Base-by-base conservation (phyloP, 495 filamentous ascomycete genomes). In the Cairneyella variabilis region DNA sequence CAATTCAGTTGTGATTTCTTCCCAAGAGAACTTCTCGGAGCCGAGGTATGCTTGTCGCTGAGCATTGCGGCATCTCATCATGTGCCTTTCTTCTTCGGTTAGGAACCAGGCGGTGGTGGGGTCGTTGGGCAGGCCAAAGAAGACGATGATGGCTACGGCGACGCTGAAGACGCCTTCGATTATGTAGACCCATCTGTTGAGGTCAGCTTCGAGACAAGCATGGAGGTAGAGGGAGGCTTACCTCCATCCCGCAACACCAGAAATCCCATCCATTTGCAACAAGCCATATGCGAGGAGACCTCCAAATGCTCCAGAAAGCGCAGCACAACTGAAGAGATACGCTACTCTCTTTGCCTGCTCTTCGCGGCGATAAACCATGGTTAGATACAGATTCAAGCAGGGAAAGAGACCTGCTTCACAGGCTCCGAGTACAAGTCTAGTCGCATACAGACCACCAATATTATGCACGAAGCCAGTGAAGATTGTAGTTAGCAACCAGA, bases 271-370 rank as follows among this genome's bases (percentile, higher is more conserved):
- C 78, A 81, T 82, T 59, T 78, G 58, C 1, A 69, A 53, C 50
- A 92, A 89, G 1, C 71, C 84, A 50, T 84, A 90, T 1, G 88
- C 86, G 3, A 92, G 69, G 0, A 91, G 71, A 0, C 89, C 89
- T 18, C 89, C 89, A 54, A 82, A 83, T 16, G 85, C 87, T 4
- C 89, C 89, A 2, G 88, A 83, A 11, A 90, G 72, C 1, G 89
- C 88, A 2, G 89, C 80, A 37, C 78, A 85, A 48, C 86, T 84
- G 64, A 91, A 91, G 3, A 91, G 74, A 60, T 89, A 89, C 0
- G 83, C 82, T 3, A 89, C 83, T 22, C 89, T 79, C 27, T 90
- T 71, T 7, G 86, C 88, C 18, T 90, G 77, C 59, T 91, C 86
- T 7, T 76, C 75, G 56, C 86, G 85, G 40, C 78, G 83, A 63